A percentile compares a stretch with the other conserved stretches of the same genome.
phyloP scores from a whole-genome alignment of 148 eudicot genomes.

The Cornus kousa region DNA sequence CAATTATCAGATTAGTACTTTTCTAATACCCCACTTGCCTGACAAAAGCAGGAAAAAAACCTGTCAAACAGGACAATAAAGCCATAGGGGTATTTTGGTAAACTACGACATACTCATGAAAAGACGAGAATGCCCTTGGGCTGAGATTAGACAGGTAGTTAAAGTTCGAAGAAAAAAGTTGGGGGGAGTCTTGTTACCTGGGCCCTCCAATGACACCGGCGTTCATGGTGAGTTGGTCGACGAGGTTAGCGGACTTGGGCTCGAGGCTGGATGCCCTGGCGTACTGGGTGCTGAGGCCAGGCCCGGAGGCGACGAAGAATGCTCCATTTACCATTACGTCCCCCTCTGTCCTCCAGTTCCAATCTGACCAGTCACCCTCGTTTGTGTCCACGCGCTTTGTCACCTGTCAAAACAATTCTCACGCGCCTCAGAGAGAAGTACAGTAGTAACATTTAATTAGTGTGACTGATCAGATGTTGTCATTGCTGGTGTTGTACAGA shows the following conservation, averaged over 20 bases:
- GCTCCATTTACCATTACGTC: conserved; percentile 20
- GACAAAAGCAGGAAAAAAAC: too few species aligned
- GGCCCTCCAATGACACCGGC: conserved; percentile 76
- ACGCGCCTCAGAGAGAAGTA: too few species aligned
- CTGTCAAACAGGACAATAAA: too few species aligned
- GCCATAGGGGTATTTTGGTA: too few species aligned
- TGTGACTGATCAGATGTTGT: too few species aligned
- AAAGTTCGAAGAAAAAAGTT: not conserved
- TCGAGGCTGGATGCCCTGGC: conserved; percentile 65
- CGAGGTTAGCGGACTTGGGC: conserved; percentile 53
- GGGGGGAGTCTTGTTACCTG: conserved; percentile 23
- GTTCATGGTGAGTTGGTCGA: conserved; percentile 59
- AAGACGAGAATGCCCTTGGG: too few species aligned
- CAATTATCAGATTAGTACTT: too few species aligned
- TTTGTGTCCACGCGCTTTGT: conserved; percentile 7
- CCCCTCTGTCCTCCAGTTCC: conserved; percentile 20
- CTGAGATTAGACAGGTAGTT: not conserved
- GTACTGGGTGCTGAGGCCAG: conserved; percentile 48
- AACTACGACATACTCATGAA: too few species aligned
- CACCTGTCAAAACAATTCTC: not conserved
- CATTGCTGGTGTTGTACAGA: too few species aligned
- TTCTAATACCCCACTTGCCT: too few species aligned
- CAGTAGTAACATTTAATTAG: too few species aligned
- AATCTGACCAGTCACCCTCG: not conserved
- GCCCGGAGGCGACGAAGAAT: conserved; percentile 61